Base-by-base conservation (phyloP, 306 rosid genomes). In the Cercis canadensis region DNA sequence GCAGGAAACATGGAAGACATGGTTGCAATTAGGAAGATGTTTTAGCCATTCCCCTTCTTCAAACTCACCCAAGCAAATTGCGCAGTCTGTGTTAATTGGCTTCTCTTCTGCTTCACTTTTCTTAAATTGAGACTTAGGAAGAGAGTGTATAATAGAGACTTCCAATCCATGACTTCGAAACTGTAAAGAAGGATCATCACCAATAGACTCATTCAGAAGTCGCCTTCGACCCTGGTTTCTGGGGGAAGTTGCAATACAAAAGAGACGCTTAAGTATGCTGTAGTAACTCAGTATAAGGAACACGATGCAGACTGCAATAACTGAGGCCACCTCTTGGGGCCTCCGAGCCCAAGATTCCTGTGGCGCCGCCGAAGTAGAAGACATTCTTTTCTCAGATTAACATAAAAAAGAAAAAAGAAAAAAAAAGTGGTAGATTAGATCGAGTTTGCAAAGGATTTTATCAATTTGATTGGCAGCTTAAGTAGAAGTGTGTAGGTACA, bases 21-120 rank as follows among this genome's bases (percentile, higher is more conserved):
- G n/a, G n/a, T 84, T 32, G 33, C 87, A 90, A 11, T 53, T 75
- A 0, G 92, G 88, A 43, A 79, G 77, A 32, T 62, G 57, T 50
- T 75, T 86, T 14, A 86, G 52, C 83, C 85, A 74, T 39, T 86
- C 90, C 18, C 85, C 87, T 72, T 85, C 88, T 60, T 90, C 85
- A 37, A 82, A 83, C 63, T 87, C 92, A 4, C 77, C 93, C 21
- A 86, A 62, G 68, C 92, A 88, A 70, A 86, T 81, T 5, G 86
- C 78, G 43, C 89, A 85, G 6, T 83, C 90, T 36, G 5, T 65
- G 40, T 56, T 66, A 15, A 34, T 72, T 13, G 45, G 6, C 54
- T 11, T 75, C 11, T 69, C 74, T 12, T 19, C n/a, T n/a, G n/a
- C 85, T 65, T 47, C 78, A 1, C 53, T 84, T 39, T 55, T 80